Base-by-base conservation (phyloP, 1,284 basidiomycete genomes). In the Limonomyces culmigenus region DNA sequence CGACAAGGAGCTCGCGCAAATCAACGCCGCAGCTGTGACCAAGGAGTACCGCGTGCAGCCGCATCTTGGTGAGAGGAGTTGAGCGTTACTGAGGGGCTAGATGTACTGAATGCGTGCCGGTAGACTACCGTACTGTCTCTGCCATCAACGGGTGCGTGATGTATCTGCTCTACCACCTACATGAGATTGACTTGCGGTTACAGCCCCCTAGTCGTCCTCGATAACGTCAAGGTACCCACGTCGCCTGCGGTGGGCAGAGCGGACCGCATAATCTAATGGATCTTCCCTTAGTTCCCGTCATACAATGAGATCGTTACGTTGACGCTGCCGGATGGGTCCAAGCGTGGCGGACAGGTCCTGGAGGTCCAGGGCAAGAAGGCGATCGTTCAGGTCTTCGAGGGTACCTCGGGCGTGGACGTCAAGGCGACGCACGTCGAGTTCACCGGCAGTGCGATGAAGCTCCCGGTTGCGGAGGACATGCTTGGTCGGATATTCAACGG, bases 401-500 rank as follows among this genome's bases (percentile, higher is more conserved):
- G 95, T 38, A 99, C 95, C 5, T 77, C 91, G 4, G 95, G 95
- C 35, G 87, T 98, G 39, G 95, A 99, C 58, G 95, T 98, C 46
- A 91, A 87, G 54, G 75, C 86, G 18, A 98, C 95, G 3, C 92
- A 95, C 56, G 87, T 98, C 55, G 89, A 97, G 54, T 98, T 99
- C 57, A 93, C 93, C 18, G 95, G 95, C 30, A 85, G 81, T 47
- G 89, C 86, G 53, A 98, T 99, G 95, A 97, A 96, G 59, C 69
- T 99, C 12, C 92, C 93, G 40, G 95, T 98, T 16, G 88, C 89
- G n/a, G 95, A 98, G 59, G 95, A 98, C 64, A 97, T 97, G 93
- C 61, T 96, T 47, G 95, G 95, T 31, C 84, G 95, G 43, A 95
- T 98, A 53, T 98, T 99, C 71, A 99, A 99, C 62, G 95, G 95